Base-by-base conservation (phyloP, 2,329 filamentous ascomycete genomes). In the Cladosporium sp. region DNA sequence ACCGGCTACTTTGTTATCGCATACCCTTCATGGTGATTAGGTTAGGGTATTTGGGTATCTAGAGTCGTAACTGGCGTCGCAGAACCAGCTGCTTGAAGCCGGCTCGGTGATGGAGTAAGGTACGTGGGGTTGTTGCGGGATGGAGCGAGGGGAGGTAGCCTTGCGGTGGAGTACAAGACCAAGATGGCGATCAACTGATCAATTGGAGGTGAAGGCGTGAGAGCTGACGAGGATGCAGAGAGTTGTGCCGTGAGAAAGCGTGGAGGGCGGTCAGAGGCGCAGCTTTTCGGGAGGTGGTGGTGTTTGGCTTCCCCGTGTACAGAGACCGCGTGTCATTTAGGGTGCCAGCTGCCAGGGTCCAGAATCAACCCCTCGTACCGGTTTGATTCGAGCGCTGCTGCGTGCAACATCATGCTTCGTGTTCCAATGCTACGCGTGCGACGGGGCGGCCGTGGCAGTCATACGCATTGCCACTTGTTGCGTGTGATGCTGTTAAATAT, bases 21-120 rank as follows among this genome's bases (percentile, higher is more conserved):
- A 32, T 38, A 71, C 70, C 70, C 60, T 72, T 72, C 70, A 72
- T 72, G 52, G 58, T 68, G 61, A 63, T 56, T 60, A 63, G 63
- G 59, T 58, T 61, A 54, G 38, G 57, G 54, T 59, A 55, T 44
- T 37, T 35, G 38, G 38, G 40, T 54, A 46, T 52, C 34, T 44
- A 31, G 9, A 33, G 40, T 19, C 34, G 44, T 43, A 19, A 37
- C 38, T 44, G 45, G 52, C 22, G 41, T 43, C n/a, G 45, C 45
- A 49, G 38, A 31, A 42, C 37, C 50, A 37, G 44, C 50, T 53
- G 50, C 43, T 46, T 41, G 6, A 43, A 42, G 43, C 50, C 42
- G 49, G 43, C 18, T 46, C 49, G 46, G 46, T 49, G 32, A 14
- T 38, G 35, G 35, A 43, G 48, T 16, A 16, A 16, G 14, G 14